Conservation (phyloP, 306 rosid genomes). For the Corylus americana region DNA sequence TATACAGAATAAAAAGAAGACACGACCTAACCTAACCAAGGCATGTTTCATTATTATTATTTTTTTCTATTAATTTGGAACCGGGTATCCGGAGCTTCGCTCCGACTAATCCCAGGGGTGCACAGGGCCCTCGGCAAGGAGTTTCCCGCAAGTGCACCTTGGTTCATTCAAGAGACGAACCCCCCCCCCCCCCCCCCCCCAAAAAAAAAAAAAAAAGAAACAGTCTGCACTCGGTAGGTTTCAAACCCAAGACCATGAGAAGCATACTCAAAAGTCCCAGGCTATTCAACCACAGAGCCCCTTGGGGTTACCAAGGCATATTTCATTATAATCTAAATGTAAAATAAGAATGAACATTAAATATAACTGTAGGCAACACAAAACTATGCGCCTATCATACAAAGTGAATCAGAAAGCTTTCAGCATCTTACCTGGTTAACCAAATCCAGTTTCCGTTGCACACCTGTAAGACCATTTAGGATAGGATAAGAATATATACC, state of each 20-base stretch:
- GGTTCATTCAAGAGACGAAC: too few relatives aligned
- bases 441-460: constrained; percentile 90
- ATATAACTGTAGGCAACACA: not conserved
- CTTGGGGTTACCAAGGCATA: not conserved
- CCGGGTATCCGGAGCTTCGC: too few relatives aligned
- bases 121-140: too few relatives aligned
- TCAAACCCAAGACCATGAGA: too few relatives aligned
- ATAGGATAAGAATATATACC: constrained; percentile 21
- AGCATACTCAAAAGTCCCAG: too few relatives aligned
- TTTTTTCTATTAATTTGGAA: too few relatives aligned
- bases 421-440: constrained; percentile 59
- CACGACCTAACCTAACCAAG: not conserved
- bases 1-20: not conserved
- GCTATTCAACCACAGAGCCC: too few relatives aligned
- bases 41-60: not conserved
- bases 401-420: not conserved
- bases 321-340: not conserved
- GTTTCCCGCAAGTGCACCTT: too few relatives aligned
- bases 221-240: too few relatives aligned
- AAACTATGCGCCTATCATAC: not conserved
- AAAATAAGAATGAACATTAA: not conserved
- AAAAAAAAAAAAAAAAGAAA: too few relatives aligned
- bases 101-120: too few relatives aligned
- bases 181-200: too few relatives aligned
- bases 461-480: constrained; percentile 55